These are phyloP conservation scores for Combretum micranthum DNA, from an alignment of 345 rosid genomes.

Conservation along the genomic window DNA sequence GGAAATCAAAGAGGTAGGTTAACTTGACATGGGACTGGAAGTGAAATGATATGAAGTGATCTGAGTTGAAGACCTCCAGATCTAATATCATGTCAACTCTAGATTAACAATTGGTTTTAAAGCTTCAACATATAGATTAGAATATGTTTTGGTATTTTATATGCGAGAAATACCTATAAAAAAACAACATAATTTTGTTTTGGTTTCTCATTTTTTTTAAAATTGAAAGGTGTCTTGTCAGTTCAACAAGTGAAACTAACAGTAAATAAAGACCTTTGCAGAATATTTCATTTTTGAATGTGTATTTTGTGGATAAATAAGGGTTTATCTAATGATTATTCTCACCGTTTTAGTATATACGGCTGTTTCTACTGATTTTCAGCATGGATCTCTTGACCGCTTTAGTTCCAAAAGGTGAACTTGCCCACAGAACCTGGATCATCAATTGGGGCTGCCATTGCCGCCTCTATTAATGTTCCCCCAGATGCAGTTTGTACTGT, in stretches of 20 bases:
- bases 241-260: too few relatives aligned
- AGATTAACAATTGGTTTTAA: too few relatives aligned
- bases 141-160: not conserved
- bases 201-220: too few relatives aligned
- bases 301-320: too few relatives aligned
- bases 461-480: slow-evolving; percentile 62
- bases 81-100: not conserved
- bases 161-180: too few relatives aligned
- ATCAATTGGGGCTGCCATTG: slow-evolving; percentile 90
- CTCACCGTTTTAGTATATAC: not conserved
- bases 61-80: not conserved
- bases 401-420: slow-evolving; percentile 27
- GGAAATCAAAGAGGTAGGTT: slow-evolving; percentile 62
- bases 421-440: slow-evolving; percentile 65
- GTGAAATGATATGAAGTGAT: too few relatives aligned
- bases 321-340: not conserved
- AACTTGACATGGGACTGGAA: too few relatives aligned
- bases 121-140: too few relatives aligned
- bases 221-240: too few relatives aligned
- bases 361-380: slow-evolving; percentile 8
- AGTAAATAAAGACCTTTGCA: too few relatives aligned
- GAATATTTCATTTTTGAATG: too few relatives aligned
- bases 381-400: slow-evolving; percentile 71
- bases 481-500: slow-evolving; percentile 41
- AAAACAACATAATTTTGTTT: too few relatives aligned